These are phyloP conservation scores for Drosera spatulata DNA, from an alignment of 179 eudicot genomes.

Conservation along the genomic window DNA sequence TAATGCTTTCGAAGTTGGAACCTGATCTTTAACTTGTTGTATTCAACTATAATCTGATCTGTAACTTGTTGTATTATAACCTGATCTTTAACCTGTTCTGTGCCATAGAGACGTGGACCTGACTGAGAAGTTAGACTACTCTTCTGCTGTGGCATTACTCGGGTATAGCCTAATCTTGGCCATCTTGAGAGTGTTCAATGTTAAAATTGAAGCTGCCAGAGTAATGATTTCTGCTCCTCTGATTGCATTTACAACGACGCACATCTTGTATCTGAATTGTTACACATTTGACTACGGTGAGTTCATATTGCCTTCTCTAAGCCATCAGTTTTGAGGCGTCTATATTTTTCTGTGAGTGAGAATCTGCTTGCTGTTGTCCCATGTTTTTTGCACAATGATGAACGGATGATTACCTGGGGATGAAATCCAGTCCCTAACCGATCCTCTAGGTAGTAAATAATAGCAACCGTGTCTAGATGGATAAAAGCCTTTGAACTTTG, in stretches of 20 bases:
- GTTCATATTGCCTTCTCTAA: not conserved
- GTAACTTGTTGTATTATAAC: not conserved
- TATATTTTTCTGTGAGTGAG: not conserved
- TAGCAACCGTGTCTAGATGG: no score
- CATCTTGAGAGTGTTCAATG: constrained; percentile 48
- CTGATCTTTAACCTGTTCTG: constrained; percentile 5
- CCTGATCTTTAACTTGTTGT: no score
- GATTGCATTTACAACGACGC: constrained; percentile 59
- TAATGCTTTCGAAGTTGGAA: no score
- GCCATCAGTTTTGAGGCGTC: not conserved
- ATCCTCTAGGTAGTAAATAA: no score
- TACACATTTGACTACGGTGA: constrained; percentile 68
- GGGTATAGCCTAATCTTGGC: constrained; percentile 67
- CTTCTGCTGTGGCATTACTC: constrained; percentile 67
- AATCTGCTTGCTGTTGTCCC: not conserved
- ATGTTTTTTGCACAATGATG: no score
- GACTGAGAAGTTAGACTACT: constrained; percentile 82
- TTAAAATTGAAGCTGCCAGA: constrained; percentile 61
- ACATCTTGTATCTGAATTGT: constrained; percentile 61
- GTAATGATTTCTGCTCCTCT: constrained; percentile 90
- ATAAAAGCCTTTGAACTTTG: no score
- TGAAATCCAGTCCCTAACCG: no score
- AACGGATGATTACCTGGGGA: no score
- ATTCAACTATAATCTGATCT: no score
- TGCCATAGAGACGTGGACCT: constrained; percentile 58